Evolutionary conservation across 768 basidiomycete genomes (phyloP).

Genomic region (Amanita rimosa): DNA sequence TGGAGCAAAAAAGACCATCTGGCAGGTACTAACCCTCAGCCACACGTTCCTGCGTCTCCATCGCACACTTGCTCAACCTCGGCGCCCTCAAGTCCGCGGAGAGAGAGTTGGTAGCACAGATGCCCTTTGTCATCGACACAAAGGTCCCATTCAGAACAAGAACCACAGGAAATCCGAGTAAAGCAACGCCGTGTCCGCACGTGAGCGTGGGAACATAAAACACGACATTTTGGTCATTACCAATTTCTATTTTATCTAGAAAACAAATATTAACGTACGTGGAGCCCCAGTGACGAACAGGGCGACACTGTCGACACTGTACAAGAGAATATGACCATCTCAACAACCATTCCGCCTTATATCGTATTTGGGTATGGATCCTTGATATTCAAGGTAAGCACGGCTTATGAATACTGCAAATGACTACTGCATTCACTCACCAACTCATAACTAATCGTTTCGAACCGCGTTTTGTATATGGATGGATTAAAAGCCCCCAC

Average conservation of each 20-base stretch:
- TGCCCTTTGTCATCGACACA: background rate
- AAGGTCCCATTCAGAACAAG: too few relatives aligned
- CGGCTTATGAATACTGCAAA: background rate
- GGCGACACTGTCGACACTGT: too few relatives aligned
- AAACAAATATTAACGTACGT: too few relatives aligned
- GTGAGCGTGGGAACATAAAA: too few relatives aligned
- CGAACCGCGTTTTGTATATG: background rate
- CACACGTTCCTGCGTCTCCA: background rate
- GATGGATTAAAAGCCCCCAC: constrained; percentile 53
- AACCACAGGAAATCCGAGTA: background rate
- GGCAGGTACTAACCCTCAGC: too few relatives aligned
- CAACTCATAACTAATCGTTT: background rate
- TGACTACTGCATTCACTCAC: background rate
- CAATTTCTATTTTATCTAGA: too few relatives aligned
- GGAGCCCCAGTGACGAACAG: background rate
- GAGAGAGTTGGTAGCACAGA: too few relatives aligned
- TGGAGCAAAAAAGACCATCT: background rate
- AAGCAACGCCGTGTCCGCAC: background rate
- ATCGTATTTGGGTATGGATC: constrained; percentile 91
- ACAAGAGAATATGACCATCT: constrained; percentile 1
- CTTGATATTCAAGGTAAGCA: constrained; percentile 75
- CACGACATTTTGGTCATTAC: too few relatives aligned
- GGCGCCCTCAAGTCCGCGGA: background rate
- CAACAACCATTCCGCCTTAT: constrained; percentile 21
- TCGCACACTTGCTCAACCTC: background rate